Conservation (phyloP, 257 asterid genomes). For the Fraxinus anomala region DNA sequence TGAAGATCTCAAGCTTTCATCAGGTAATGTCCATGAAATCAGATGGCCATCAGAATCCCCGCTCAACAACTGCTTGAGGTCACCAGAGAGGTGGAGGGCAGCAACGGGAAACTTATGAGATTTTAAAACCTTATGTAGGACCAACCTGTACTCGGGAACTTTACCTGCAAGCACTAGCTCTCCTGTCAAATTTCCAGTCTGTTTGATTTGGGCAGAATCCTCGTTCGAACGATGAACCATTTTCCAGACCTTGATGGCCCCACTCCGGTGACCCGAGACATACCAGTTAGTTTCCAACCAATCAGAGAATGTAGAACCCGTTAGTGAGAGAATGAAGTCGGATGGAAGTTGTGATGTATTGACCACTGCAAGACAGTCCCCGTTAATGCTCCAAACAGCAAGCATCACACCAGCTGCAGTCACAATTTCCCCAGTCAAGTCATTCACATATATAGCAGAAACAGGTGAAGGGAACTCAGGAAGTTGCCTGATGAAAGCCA, state of each 20-base stretch:
- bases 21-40: conserved; percentile 87
- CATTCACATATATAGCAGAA: conserved; percentile 80
- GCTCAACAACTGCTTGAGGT: conserved; percentile 79
- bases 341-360: conserved; percentile 98
- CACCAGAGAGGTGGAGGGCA: conserved; percentile 74
- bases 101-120: conserved; percentile 79
- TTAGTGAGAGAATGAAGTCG: conserved; percentile 72
- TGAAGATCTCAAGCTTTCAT: conserved; percentile 66
- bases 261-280: conserved; percentile 96
- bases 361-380: conserved; percentile 90
- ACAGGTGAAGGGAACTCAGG: conserved; percentile 85
- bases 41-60: conserved; percentile 90
- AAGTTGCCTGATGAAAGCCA: conserved; percentile 81
- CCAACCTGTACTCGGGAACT: conserved; percentile 76
- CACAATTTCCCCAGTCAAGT: conserved; percentile 79
- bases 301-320: conserved; percentile 77
- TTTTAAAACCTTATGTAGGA: conserved; percentile 81
- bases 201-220: conserved; percentile 49
- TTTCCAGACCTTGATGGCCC: conserved; percentile 93
- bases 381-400: conserved; percentile 92
- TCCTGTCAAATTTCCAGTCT: conserved; percentile 48
- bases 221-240: conserved; percentile 79
- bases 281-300: conserved; percentile 87
- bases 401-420: conserved; percentile 96
- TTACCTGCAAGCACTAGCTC: conserved; percentile 59